Evolutionary conservation across 352 stramenopile genomes (phyloP).

Genomic region (Phytophthora pistaciae): DNA sequence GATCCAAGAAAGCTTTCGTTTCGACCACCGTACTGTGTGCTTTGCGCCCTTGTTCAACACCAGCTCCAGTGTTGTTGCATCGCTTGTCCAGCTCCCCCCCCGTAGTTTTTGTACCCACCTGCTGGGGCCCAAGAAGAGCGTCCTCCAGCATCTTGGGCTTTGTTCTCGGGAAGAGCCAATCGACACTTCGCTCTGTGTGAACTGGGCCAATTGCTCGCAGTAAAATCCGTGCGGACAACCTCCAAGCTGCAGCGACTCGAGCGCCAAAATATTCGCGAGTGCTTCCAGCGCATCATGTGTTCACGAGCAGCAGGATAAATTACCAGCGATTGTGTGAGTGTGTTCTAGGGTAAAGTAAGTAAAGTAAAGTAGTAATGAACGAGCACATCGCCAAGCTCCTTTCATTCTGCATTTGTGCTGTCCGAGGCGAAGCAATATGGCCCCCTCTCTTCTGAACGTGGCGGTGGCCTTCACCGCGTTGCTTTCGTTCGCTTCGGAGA

Average conservation of each 20-base stretch:
- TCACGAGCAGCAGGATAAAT: not conserved
- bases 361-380: no score
- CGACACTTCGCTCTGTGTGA: not conserved
- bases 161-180: conserved; percentile 1
- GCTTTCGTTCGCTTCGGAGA: conserved; percentile 1
- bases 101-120: conserved; percentile 3
- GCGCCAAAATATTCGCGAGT: not conserved
- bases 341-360: no score
- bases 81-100: no score
- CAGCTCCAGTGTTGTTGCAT: not conserved
- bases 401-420: conserved; percentile 5
- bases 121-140: not conserved
- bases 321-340: not conserved
- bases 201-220: not conserved
- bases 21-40: conserved; percentile 7
- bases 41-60: no score
- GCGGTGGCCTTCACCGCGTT: conserved; percentile 9
- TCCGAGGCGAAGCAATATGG: conserved; percentile 8
- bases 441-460: conserved; percentile 2
- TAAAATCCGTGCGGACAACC: not conserved
- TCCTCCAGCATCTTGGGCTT: conserved; percentile 9
- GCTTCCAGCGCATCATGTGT: conserved; percentile 1
- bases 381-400: not conserved
- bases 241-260: no score
- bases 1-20: not conserved